phyloP scores from a whole-genome alignment of 2,329 filamentous ascomycete genomes.

The Zymoseptoria tritici region DNA sequence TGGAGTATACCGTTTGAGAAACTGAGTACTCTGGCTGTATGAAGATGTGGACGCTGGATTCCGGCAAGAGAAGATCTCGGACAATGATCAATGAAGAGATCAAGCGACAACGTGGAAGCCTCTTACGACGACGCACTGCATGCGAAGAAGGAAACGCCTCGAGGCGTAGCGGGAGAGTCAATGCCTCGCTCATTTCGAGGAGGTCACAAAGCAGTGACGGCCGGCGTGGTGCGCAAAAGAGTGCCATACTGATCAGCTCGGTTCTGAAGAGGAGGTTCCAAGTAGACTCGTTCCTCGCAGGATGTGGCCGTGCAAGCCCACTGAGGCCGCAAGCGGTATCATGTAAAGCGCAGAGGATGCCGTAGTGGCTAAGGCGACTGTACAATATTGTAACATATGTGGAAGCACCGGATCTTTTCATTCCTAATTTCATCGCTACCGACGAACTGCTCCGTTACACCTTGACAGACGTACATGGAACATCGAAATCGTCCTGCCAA shows the following conservation, averaged over 20 bases:
- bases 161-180: too few species aligned
- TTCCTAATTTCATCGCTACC: neutral
- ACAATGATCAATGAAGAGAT: neutral
- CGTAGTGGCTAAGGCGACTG: neutral
- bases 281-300: neutral
- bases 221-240: neutral
- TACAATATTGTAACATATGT: neutral
- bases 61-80: neutral
- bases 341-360: neutral
- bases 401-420: neutral
- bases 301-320: neutral
- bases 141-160: neutral
- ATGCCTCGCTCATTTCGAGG: neutral
- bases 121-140: neutral
- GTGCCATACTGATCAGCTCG: neutral
- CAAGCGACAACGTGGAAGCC: too few species aligned
- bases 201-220: neutral
- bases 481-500: neutral
- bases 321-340: neutral
- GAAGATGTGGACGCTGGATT: neutral
- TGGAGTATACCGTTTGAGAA: slow-evolving; percentile 37
- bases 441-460: neutral
- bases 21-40: slow-evolving; percentile 14
- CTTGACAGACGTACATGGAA: neutral
- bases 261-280: neutral